These are phyloP conservation scores for Trypanosomatidae sp. DNA, from an alignment of 208 protist species.

Conservation along the genomic window DNA sequence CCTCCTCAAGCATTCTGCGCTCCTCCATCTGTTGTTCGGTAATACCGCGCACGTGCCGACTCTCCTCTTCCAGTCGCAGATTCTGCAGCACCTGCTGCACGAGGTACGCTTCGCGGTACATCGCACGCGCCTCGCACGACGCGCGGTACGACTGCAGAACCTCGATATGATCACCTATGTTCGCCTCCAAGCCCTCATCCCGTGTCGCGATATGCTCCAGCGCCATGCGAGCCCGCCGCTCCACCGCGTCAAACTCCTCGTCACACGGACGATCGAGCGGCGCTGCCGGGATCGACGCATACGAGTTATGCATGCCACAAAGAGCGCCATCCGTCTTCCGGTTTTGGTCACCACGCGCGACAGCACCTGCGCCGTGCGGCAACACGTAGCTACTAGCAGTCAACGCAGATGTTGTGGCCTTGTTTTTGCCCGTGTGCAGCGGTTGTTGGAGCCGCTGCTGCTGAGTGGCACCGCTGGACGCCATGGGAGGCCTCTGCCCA, in stretches of 20 bases:
- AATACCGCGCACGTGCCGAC: slow-evolving; percentile 77
- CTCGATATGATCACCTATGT: slow-evolving; percentile 51
- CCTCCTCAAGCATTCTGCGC: slow-evolving; percentile 77
- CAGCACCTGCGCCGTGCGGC: neutral
- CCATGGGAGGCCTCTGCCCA: neutral
- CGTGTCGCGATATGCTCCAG: slow-evolving; percentile 71
- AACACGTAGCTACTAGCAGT: neutral
- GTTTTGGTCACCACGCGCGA: neutral
- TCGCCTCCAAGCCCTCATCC: slow-evolving; percentile 38
- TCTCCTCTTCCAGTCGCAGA: slow-evolving; percentile 90
- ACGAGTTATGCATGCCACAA: neutral
- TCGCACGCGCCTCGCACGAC: slow-evolving; percentile 75
- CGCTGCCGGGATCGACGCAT: slow-evolving; percentile 1
- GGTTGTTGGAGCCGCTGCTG: neutral
- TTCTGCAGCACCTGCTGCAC: slow-evolving; percentile 90
- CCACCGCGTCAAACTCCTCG: slow-evolving; percentile 44
- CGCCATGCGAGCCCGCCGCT: slow-evolving; percentile 59
- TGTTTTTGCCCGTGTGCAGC: neutral
- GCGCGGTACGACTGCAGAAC: slow-evolving; percentile 77
- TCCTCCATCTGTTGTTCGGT: slow-evolving; percentile 90
- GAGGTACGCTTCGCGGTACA: slow-evolving; percentile 92
- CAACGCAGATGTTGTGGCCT: too few species aligned
- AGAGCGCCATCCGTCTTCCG: neutral
- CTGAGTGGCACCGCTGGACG: neutral
- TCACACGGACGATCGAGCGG: slow-evolving; percentile 25